Evolutionary conservation across 805 yeast genomes (phyloP).

Genomic region (Yarrowia sp.): DNA sequence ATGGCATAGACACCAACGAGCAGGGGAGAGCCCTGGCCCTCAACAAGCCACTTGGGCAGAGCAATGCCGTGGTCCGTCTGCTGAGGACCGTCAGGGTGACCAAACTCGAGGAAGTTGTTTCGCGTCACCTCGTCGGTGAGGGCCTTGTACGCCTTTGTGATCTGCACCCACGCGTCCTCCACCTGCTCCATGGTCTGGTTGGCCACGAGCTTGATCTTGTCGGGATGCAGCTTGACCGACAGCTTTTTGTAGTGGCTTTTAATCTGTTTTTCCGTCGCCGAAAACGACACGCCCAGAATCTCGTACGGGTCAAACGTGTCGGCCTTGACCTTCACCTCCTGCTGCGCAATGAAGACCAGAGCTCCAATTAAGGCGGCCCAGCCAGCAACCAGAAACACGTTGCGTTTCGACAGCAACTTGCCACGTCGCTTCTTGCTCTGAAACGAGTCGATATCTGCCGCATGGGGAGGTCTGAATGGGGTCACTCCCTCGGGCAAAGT

Average conservation of each 20-base stretch:
- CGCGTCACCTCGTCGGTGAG: slow-evolving; percentile 84
- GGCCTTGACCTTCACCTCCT: slow-evolving; percentile 35
- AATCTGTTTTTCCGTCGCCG: slow-evolving; percentile 72
- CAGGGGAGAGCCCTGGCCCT: slow-evolving; percentile 67
- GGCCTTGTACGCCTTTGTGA: slow-evolving; percentile 90
- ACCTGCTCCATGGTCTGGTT: slow-evolving; percentile 58
- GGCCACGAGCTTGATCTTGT: slow-evolving; percentile 62
- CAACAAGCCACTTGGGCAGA: slow-evolving; percentile 84
- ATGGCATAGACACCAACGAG: slow-evolving; percentile 64
- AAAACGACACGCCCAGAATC: slow-evolving; percentile 65
- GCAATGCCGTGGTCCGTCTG: slow-evolving; percentile 91
- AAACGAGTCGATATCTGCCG: slow-evolving; percentile 31
- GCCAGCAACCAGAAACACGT: slow-evolving; percentile 47
- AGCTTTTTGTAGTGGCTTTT: slow-evolving; percentile 81
- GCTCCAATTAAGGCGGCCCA: slow-evolving; percentile 56
- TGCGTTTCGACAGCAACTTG: slow-evolving; percentile 36
- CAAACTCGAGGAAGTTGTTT: slow-evolving; percentile 79
- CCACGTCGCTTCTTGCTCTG: slow-evolving; percentile 33
- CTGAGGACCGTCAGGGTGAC: slow-evolving; percentile 98
- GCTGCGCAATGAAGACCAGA: slow-evolving; percentile 38
- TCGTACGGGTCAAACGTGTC: slow-evolving; percentile 83
- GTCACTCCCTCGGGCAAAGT: slow-evolving; percentile 5
- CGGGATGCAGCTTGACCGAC: slow-evolving; percentile 89
- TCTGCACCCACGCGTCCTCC: slow-evolving; percentile 74
- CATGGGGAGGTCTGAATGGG: slow-evolving; percentile 16